Evolutionary conservation across 2,329 filamentous ascomycete species (phyloP), one percentile per base, ranked within the genome.

Genomic region (Fusarium oligoseptatum): DNA sequence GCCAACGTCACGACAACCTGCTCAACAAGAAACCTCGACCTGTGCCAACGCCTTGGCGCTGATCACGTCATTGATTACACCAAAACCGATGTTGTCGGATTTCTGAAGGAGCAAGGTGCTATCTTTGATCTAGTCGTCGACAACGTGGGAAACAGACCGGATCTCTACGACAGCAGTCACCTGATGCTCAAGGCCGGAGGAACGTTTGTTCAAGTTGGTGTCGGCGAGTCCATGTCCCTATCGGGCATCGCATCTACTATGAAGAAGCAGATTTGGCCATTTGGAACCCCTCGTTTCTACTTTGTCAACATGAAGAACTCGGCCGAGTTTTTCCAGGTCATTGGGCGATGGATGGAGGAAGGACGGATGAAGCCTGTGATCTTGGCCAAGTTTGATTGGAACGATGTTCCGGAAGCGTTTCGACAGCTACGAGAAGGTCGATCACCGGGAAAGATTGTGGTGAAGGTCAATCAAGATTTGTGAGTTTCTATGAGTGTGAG

Each of bases 281-380:
- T 56, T n/a, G 60, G 58, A 2, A 22, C 27, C 6, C n/a, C 32
- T 20, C 14, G 56, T 6, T 55, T 60, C 20, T 63, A 64, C n/a
- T 70, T 70, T 24, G 52, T 70, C 17, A 67, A 70, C 12, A 70
- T 70, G 52, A 64, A 67, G n/a, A 67, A 70, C 24, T 43, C 60
- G 27, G 14, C 58, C 8, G 64, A 70, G n/a, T 56, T 60, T 17
- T 67, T 70, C 14, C 6, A 22, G 6, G 52, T 15, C 1, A 70
- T 70, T 14, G 67, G 67, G 2, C 32, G 20, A 3, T 67, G 64
- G 67, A 64, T 70, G 64, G 50, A 29, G 0, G 64, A 67, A 24
- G 50, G 67, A 55, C 55, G 48, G 52, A 60, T 32, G 15, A 67
- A 64, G 20, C 52, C 67, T 1, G 20, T 67, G 2, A 48, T 70